Evolutionary conservation across 2,329 filamentous ascomycete species (phyloP), one percentile per base, ranked within the genome.

Genomic region (Elsinoe arachidis): DNA sequence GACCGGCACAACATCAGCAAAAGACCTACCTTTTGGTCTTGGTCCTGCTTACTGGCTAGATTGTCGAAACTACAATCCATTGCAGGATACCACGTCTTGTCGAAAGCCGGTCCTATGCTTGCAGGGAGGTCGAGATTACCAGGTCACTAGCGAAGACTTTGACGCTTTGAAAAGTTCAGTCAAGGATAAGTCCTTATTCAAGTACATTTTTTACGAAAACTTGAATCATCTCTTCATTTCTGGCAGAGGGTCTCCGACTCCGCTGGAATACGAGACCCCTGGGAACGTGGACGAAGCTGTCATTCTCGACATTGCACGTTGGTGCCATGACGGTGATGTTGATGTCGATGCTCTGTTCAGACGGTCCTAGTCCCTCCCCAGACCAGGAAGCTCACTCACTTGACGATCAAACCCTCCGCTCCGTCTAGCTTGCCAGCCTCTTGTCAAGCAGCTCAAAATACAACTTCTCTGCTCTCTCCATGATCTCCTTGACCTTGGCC

Each of bases 401-500:
- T 17, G 49, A 53, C 33, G 3, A 38, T 30, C 49, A 34, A 34
- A 38, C 10, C 23, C 10, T 26, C 21, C 15, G 21, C 34, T 14
- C 26, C 11, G 38, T 38, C 17, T 53, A 19, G 38, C 49, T 39
- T 30, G 26, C 26, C 12, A 17, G n/a, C 17, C 49, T 23, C 34
- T 53, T 35, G 12, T 39, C 34, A 34, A 53, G 34, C 5, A 53
- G 49, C 60, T 58, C 60, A 46, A 63, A 75, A 61, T 83, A 84
- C 2, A 70, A 65, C 59, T 73, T 65, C 55, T 73, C 70, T 0
- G 79, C 80, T 33, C 75, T 73, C 54, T 82, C 76, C 57, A 86
- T 78, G 12, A 86, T 76, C 38, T 70, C 75, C 70, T 77, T 84
- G 23, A 86, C 78, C 60, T 77, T 77, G 0, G 65, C 68, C 0